Percentiles rank a stretch among this genome's conserved stretches.
phyloP scores from a whole-genome alignment of 352 stramenopile genomes.

The Peronosclerospora sorghi region DNA sequence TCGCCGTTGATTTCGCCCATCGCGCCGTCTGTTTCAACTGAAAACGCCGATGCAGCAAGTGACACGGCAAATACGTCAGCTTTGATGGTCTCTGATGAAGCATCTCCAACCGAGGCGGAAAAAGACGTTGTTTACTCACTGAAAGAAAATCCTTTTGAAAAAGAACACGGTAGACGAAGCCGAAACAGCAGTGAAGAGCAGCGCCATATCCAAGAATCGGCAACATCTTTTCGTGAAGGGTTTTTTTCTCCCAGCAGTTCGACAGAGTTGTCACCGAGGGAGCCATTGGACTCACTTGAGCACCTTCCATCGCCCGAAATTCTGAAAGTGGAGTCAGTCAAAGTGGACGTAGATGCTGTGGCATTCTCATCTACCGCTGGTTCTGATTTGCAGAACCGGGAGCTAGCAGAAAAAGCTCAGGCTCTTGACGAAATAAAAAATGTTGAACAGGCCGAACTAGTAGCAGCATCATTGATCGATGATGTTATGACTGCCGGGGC shows the following conservation, averaged over 20 bases:
- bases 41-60: constrained; percentile 3
- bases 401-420: constrained; percentile 8
- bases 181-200: constrained; percentile 22
- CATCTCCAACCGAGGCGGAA: neutral
- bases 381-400: constrained; percentile 5
- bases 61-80: neutral
- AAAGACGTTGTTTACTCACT: constrained; percentile 1
- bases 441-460: constrained; percentile 5
- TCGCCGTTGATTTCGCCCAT: constrained; percentile 18
- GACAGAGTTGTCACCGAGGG: constrained; percentile 21
- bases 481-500: neutral
- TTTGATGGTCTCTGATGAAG: constrained; percentile 5
- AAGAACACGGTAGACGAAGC: constrained; percentile 8
- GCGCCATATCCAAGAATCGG: constrained; percentile 1
- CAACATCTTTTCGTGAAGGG: constrained; percentile 9
- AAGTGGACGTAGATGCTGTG: constrained; percentile 7
- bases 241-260: constrained; percentile 12
- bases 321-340: constrained; percentile 6
- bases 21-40: constrained; percentile 8
- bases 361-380: constrained; percentile 5
- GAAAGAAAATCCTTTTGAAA: constrained; percentile 8
- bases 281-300: constrained; percentile 24
- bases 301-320: constrained; percentile 14
- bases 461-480: constrained; percentile 7
- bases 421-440: constrained; percentile 7